phyloP scores from a whole-genome alignment of 306 rosid genomes.

The Potentilla sterilis region DNA sequence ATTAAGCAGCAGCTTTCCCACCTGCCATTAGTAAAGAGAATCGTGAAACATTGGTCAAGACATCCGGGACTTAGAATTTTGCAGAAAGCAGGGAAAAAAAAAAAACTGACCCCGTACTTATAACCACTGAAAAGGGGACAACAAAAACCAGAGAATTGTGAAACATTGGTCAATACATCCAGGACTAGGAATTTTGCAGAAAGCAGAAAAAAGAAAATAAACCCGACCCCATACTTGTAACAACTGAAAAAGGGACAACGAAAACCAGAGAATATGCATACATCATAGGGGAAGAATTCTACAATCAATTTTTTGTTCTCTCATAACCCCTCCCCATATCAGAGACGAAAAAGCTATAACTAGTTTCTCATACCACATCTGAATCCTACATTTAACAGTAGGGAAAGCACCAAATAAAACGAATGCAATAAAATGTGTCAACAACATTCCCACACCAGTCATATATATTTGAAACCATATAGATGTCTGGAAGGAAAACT shows the following conservation, averaged over 20 bases:
- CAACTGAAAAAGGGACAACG: background rate
- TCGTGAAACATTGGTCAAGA: slow-evolving; percentile 21
- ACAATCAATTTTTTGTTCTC: background rate
- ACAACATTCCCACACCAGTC: background rate
- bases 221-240: background rate
- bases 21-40: slow-evolving; percentile 50
- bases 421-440: background rate
- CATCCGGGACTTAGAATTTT: background rate
- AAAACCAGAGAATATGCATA: background rate
- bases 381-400: background rate
- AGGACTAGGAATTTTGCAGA: too few species aligned
- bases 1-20: slow-evolving; percentile 85
- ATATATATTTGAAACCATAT: slow-evolving; percentile 10
- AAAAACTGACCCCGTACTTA: too few species aligned
- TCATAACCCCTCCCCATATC: background rate
- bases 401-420: background rate
- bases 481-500: slow-evolving; percentile 19
- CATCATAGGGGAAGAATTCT: background rate
- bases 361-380: background rate
- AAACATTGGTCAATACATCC: too few species aligned
- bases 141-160: too few species aligned
- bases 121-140: too few species aligned
- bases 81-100: background rate
- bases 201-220: background rate
- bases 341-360: background rate